A percentile compares a stretch with the other conserved stretches of the same genome.
phyloP scores from a whole-genome alignment of 2,329 filamentous ascomycete genomes.

The Exophiala bonariae region DNA sequence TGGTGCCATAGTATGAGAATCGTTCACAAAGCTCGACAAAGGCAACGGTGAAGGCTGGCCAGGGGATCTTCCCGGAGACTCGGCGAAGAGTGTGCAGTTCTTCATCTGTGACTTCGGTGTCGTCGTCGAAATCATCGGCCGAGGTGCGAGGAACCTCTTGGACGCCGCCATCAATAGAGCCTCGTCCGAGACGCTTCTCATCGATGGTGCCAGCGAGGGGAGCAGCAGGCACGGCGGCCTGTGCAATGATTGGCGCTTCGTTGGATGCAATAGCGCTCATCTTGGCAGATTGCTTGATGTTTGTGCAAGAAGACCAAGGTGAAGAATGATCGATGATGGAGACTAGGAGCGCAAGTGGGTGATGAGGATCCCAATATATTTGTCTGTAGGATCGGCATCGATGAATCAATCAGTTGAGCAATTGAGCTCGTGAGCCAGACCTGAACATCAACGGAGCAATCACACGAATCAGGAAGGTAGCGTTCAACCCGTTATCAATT shows the following conservation, averaged over 20 bases:
- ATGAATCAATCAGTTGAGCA: no score
- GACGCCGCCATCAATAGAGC: conserved; percentile 16
- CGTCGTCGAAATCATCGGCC: conserved; percentile 2
- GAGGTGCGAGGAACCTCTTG: conserved; percentile 2
- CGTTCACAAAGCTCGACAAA: conserved; percentile 30
- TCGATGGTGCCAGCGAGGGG: conserved; percentile 11
- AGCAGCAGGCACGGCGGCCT: conserved; percentile 16
- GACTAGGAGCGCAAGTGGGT: not conserved
- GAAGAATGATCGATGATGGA: not conserved
- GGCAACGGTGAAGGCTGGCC: conserved; percentile 25
- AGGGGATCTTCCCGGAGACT: conserved; percentile 27
- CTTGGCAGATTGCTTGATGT: conserved; percentile 4
- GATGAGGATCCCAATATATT: not conserved
- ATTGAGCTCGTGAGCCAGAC: not conserved
- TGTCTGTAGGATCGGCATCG: no score
- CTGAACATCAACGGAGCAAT: conserved; percentile 6
- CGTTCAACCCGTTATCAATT: conserved; percentile 14
- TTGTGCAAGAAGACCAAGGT: not conserved
- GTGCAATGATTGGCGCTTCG: conserved; percentile 22
- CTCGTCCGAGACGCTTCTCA: conserved; percentile 20
- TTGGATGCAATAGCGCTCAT: conserved; percentile 20
- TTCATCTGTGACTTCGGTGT: conserved; percentile 26
- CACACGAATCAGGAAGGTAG: conserved; percentile 18
- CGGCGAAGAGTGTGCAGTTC: conserved; percentile 24
- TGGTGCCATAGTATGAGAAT: conserved; percentile 29